Conservation (phyloP, 176 grass and related monocot species). For the Triticum turgidum region DNA sequence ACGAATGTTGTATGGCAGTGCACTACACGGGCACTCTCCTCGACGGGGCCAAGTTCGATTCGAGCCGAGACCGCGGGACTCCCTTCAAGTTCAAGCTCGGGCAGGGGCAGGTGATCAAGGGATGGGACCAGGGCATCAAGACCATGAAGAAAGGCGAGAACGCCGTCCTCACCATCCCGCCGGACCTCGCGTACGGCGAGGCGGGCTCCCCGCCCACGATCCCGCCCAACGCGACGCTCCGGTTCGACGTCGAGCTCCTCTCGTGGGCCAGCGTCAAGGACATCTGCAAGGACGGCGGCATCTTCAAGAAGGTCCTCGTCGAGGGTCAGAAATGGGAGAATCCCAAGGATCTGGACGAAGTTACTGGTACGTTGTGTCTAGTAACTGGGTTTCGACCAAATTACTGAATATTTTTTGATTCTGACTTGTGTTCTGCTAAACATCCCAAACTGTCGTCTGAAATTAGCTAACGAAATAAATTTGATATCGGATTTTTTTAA, state of each 20-base stretch:
- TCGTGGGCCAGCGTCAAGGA: constrained; percentile 89
- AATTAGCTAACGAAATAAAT: too few relatives aligned
- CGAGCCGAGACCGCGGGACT: constrained; percentile 79
- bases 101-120: constrained; percentile 90
- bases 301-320: constrained; percentile 71
- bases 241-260: constrained; percentile 76
- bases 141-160: constrained; percentile 98
- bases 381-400: background rate
- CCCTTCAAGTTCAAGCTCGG: constrained; percentile 93
- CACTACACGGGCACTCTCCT: constrained; percentile 91
- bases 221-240: constrained; percentile 71
- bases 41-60: constrained; percentile 88
- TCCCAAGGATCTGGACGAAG: constrained; percentile 83
- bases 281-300: constrained; percentile 91
- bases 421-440: background rate
- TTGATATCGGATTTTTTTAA: too few relatives aligned
- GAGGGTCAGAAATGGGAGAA: constrained; percentile 93
- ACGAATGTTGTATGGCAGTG: constrained; percentile 33
- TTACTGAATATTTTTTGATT: background rate
- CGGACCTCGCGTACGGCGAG: constrained; percentile 80
- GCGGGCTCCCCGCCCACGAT: constrained; percentile 62
- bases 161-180: constrained; percentile 77
- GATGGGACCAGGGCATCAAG: constrained; percentile 91
- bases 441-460: too few relatives aligned
- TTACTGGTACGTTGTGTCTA: constrained; percentile 45